Base-by-base conservation (phyloP, 1,284 basidiomycete species). In the Hemileia vastatrix region DNA sequence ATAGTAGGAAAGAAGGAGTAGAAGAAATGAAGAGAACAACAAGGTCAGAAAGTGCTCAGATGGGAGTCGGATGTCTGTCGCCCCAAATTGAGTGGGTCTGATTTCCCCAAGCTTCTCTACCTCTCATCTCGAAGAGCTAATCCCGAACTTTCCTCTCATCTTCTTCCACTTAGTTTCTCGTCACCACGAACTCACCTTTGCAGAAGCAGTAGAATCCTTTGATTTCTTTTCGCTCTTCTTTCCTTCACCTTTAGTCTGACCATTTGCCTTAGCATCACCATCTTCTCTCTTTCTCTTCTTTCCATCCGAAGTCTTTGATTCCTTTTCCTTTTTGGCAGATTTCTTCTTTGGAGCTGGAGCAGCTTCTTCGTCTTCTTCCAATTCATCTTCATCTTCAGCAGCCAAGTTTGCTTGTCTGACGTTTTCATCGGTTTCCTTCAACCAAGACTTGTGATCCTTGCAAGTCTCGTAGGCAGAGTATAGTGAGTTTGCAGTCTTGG, bases 211-310 rank as follows among this genome's bases (percentile, higher is more conserved):
- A 49, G 9, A 2, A 8, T n/a, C 49, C 13, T 24, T 19, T 13
- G 27, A 50, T 13, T 21, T 44, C 24, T 18, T 36, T 24, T 27
- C 32, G 23, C 43, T 57, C 15, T 44, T 66, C 67, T 67, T 64
- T 73, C 72, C 72, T 53, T 73, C 74, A 52, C 71, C 76, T 31
- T 65, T 71, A 8, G 48, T 64, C 47, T 70, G 55, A 21, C 70
- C 70, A 44, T 70, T 51, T 45, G 63, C 64, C 63, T 66, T 64
- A 44, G 64, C 57, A 18, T 47, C 44, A 65, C 66, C 54, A 62
- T 65, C 53, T 68, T 68, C 45, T n/a, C n/a, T n/a, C 77, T 81
- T 84, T 71, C 81, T 79, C 76, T 79, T 82, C 72, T 86, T 83
- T 3, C 67, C 74, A 82, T 83, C 79, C 80, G 83, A 67, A 71